Conservation (phyloP, 2,329 filamentous ascomycete species). For the Aspergillus ustus region DNA sequence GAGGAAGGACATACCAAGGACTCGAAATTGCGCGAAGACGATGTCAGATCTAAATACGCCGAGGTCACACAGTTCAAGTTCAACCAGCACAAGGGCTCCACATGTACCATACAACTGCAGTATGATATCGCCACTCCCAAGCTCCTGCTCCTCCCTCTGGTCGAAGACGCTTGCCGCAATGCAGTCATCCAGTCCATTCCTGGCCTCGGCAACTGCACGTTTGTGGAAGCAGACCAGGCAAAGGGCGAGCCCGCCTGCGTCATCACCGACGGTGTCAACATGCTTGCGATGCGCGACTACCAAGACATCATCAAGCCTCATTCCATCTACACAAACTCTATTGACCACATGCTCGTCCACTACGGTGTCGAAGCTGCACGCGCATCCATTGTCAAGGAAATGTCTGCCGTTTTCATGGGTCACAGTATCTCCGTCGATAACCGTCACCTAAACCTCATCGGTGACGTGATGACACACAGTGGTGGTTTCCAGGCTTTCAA, state of each 20-base stretch:
- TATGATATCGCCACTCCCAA: conserved; percentile 83
- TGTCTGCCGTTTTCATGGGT: conserved; percentile 81
- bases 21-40: conserved; percentile 61
- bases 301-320: conserved; percentile 84
- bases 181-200: conserved; percentile 87
- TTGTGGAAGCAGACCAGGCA: conserved; percentile 64
- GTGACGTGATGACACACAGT: conserved; percentile 95
- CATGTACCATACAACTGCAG: conserved; percentile 80
- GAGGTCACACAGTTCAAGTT: conserved; percentile 80
- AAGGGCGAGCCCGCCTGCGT: conserved; percentile 58
- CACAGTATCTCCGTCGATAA: conserved; percentile 93
- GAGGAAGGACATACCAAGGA: conserved; percentile 43
- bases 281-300: conserved; percentile 88
- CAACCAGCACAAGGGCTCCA: conserved; percentile 72
- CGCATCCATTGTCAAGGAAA: conserved; percentile 81
- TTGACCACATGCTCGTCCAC: conserved; percentile 77
- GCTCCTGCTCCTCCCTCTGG: conserved; percentile 87
- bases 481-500: conserved; percentile 92
- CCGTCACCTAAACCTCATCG: conserved; percentile 92
- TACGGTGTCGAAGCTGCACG: conserved; percentile 96
- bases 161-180: conserved; percentile 77
- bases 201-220: conserved; percentile 74
- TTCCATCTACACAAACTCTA: conserved; percentile 88
- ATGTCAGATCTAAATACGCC: conserved; percentile 65
- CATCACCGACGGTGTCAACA: conserved; percentile 82